Percentiles rank a stretch among this genome's conserved stretches.
These are phyloP conservation scores for Monilinia vaccinii-corymbosi DNA, from an alignment of 2,329 filamentous ascomycete genomes.

Conservation along the genomic window DNA sequence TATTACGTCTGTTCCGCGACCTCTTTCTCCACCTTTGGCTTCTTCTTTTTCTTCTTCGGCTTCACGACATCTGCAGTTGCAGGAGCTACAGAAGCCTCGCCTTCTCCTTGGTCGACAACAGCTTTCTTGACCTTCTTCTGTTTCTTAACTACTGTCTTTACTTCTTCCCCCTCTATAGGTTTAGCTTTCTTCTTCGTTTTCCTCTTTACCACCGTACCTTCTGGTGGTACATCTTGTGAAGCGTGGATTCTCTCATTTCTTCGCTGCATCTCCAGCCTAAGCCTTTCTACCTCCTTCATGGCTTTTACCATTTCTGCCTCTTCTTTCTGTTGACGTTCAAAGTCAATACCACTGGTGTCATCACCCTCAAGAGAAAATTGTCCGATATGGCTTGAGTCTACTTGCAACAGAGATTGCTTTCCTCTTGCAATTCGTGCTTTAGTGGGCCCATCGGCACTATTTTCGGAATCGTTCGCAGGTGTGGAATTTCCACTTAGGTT, in stretches of 20 bases:
- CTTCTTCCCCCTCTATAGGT: conserved; percentile 16
- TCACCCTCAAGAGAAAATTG: conserved; percentile 59
- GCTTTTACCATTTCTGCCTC: conserved; percentile 85
- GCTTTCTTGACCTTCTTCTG: conserved; percentile 43
- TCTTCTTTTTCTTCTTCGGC: conserved; percentile 40
- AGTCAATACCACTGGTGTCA: conserved; percentile 37
- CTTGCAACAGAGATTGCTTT: conserved; percentile 63
- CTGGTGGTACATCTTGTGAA: conserved; percentile 50
- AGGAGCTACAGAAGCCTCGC: conserved; percentile 14
- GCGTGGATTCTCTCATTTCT: conserved; percentile 67
- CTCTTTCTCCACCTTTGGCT: conserved; percentile 18
- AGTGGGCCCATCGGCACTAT: conserved; percentile 36
- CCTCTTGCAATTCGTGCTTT: conserved; percentile 42
- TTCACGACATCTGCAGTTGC: conserved; percentile 25
- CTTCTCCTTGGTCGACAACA: conserved; percentile 21
- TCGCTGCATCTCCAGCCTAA: conserved; percentile 82
- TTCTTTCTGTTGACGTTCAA: conserved; percentile 62
- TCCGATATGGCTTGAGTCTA: conserved; percentile 78
- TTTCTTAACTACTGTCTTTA: conserved; percentile 27
- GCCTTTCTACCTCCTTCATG: conserved; percentile 77
- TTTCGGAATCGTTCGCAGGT: conserved; percentile 44
- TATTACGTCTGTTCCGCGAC: conserved; percentile 6
- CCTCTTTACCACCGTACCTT: conserved; percentile 54
- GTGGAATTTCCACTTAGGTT: conserved; percentile 43
- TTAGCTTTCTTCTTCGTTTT: conserved; percentile 45